Percentiles rank a stretch among this genome's conserved stretches.
phyloP scores from a whole-genome alignment of 768 basidiomycete genomes.

The Suillus fuscotomentosus region DNA sequence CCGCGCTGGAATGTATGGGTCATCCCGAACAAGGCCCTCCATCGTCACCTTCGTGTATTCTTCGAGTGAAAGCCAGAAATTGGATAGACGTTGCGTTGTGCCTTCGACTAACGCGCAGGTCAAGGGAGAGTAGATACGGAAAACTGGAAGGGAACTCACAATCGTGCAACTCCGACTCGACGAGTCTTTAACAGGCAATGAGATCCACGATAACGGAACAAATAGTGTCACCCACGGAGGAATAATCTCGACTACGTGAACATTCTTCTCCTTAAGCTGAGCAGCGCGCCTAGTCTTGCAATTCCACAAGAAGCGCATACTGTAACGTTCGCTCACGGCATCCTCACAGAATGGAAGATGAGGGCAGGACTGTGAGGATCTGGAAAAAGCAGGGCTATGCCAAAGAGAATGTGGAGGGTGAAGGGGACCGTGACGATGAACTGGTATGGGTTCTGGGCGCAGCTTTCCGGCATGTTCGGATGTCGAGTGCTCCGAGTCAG shows the following conservation, averaged over 20 bases:
- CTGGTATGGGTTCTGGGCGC: no score
- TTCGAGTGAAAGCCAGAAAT: slow-evolving; percentile 56
- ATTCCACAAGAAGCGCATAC: no score
- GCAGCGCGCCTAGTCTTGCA: slow-evolving; percentile 15
- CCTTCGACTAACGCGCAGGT: slow-evolving; percentile 56
- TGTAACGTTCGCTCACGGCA: no score
- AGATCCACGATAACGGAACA: slow-evolving; percentile 8
- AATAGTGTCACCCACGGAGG: slow-evolving; percentile 45
- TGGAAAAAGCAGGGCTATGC: no score
- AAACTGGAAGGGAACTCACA: slow-evolving; percentile 31
- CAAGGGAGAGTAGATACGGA: slow-evolving; percentile 27
- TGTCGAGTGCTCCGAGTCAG: no score
- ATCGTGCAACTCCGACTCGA: slow-evolving; percentile 63
- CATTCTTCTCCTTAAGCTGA: slow-evolving; percentile 47
- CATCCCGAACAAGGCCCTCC: slow-evolving; percentile 37
- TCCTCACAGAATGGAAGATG: no score
- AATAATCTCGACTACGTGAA: slow-evolving; percentile 55
- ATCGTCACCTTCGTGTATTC: slow-evolving; percentile 42
- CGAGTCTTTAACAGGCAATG: slow-evolving; percentile 35
- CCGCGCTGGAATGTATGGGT: slow-evolving; percentile 30
- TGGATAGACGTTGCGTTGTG: slow-evolving; percentile 44
- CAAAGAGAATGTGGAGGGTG: no score
- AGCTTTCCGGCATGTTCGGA: no score
- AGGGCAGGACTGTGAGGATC: no score
- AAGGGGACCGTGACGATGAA: no score